These are phyloP conservation scores for Scutellaria galericulata DNA, from an alignment of 257 asterid genomes.

Conservation along the genomic window DNA sequence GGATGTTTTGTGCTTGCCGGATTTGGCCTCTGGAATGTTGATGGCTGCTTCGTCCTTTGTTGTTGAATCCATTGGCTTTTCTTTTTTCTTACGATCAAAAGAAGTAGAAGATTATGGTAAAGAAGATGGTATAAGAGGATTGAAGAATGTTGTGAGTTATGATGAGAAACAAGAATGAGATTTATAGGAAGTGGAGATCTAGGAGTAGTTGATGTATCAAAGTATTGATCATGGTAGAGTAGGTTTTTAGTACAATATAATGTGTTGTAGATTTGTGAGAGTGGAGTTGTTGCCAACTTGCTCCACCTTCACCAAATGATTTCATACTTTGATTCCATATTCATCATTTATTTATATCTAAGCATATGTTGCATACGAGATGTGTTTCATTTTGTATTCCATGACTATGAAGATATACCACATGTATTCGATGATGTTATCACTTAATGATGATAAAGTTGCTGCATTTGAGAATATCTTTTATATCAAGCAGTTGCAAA, in stretches of 20 bases:
- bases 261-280: neutral
- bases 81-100: no score
- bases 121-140: neutral
- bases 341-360: no score
- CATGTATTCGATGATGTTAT: no score
- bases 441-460: no score
- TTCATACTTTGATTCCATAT: no score
- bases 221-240: constrained; percentile 3
- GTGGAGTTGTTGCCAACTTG: constrained; percentile 46
- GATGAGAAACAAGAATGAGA: constrained; percentile 21
- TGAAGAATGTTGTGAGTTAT: neutral
- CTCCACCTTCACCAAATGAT: constrained; percentile 29
- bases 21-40: neutral
- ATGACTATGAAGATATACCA: no score
- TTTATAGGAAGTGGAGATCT: constrained; percentile 29
- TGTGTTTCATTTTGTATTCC: no score
- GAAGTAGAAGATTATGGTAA: neutral
- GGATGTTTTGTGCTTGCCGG: neutral
- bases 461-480: no score
- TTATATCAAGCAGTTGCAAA: no score
- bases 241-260: constrained; percentile 1
- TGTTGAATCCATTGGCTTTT: constrained; percentile 40
- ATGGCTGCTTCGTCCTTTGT: constrained; percentile 36
- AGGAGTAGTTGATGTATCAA: constrained; percentile 7
- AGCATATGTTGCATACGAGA: no score